Evolutionary conservation across 345 rosid genomes (phyloP), one percentile per base, ranked within the genome.

Genomic region (Salix viminalis): DNA sequence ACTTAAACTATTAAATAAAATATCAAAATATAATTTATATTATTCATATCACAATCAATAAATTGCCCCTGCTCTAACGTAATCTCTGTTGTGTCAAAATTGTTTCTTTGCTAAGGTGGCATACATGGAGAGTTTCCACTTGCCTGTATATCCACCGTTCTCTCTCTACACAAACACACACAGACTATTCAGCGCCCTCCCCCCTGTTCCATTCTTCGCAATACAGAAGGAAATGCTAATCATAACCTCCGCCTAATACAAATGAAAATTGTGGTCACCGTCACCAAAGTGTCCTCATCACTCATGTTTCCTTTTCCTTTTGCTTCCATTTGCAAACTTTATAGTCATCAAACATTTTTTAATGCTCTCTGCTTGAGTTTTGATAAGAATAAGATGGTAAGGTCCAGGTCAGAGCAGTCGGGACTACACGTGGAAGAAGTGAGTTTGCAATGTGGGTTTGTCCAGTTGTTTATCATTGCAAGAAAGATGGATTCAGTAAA

Each of bases 211-310:
- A 24, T 5, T 16, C 75, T 72, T 78, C 44, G 83, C 83, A 67
- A 68, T 46, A 83, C 86, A 81, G 65, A 78, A 83, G 14, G 34
- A 70, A 80, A 46, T 75, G 75, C 77, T 77, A 67, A 72, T 68
- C 75, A 73, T 75, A 30, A n/a, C 73, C 54, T 8, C 77, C 77
- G 79, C 79, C 75, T 79, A 67, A 71, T 52, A 72, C 79, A 41
- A 24, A 72, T 69, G 78, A 76, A 64, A 44, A 9, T 16, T 19
- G 1, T 13, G 2, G 85, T 83, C 83, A 4, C 36, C 74, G 2
- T 85, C 86, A 24, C 8, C 11, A 2, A 13, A 36, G 39, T 19
- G 79, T 75, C 78, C 67, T 64, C 44, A 39, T 72, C 80, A 34
- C 76, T 13, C 34, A 9, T 12, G 32, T 39, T 19, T 4, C 21